phyloP scores from a whole-genome alignment of 768 basidiomycete species.

The Kwoniella bestiolae region DNA sequence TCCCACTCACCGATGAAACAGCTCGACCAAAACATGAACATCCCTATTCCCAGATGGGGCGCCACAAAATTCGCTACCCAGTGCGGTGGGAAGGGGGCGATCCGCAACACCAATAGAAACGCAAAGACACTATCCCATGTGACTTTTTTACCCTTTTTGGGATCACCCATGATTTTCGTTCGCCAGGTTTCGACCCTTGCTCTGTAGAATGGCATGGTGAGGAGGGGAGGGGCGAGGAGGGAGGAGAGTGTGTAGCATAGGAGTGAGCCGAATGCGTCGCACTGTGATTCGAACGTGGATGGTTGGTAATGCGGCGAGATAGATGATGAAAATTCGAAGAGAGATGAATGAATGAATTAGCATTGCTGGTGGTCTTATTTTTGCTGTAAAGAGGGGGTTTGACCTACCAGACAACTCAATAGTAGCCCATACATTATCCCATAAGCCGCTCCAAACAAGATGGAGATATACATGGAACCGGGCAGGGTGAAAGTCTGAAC shows the following conservation, averaged over 20 bases:
- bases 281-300: too few relatives aligned
- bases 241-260: constrained; percentile 92
- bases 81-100: constrained; percentile 85
- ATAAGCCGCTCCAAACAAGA: constrained; percentile 94
- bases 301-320: too few relatives aligned
- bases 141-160: constrained; percentile 64
- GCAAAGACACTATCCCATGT: constrained; percentile 67
- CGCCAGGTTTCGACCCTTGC: constrained; percentile 80
- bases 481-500: constrained; percentile 95
- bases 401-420: constrained; percentile 76
- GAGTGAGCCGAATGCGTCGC: constrained; percentile 86
- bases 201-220: constrained; percentile 83
- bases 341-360: too few relatives aligned
- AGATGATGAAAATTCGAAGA: too few relatives aligned
- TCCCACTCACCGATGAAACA: constrained; percentile 70
- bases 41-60: constrained; percentile 85
- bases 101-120: constrained; percentile 89
- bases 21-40: constrained; percentile 84
- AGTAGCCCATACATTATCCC: constrained; percentile 83
- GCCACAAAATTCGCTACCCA: constrained; percentile 94
- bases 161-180: constrained; percentile 74
- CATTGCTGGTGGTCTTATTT: too few relatives aligned
- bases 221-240: constrained; percentile 87
- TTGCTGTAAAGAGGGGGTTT: too few relatives aligned
- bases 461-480: constrained; percentile 96